A percentile compares a stretch with the other conserved stretches of the same genome.
Evolutionary conservation across 805 yeast genomes (phyloP).

Genomic region (Candida endomychidarum): DNA sequence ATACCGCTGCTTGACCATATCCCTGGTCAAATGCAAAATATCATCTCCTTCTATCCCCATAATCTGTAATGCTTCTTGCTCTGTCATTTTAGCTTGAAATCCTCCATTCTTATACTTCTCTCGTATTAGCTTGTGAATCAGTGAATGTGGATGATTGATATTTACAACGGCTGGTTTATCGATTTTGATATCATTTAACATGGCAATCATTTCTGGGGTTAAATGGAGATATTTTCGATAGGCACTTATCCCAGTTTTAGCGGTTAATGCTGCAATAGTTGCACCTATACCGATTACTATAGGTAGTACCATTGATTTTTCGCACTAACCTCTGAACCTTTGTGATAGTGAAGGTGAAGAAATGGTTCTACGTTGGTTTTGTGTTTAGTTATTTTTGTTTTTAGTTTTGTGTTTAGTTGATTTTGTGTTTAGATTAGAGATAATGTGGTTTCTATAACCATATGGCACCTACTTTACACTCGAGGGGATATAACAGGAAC

Average conservation of each 20-base stretch:
- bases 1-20: constrained; percentile 33
- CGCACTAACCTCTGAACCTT: background rate
- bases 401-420: too few species aligned
- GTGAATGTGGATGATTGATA: constrained; percentile 12
- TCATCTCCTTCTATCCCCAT: constrained; percentile 44
- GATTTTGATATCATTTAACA: constrained; percentile 30
- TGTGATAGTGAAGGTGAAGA: background rate
- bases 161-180: constrained; percentile 6
- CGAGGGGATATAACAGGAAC: too few species aligned
- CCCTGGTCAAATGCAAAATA: constrained; percentile 37
- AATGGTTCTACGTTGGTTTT: too few species aligned
- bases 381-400: too few species aligned
- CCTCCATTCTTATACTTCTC: constrained; percentile 33
- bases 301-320: constrained; percentile 42
- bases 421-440: too few species aligned
- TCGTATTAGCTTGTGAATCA: constrained; percentile 14
- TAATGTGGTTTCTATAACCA: too few species aligned
- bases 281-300: constrained; percentile 55
- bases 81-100: constrained; percentile 40
- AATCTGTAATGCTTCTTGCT: constrained; percentile 40
- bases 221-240: constrained; percentile 28
- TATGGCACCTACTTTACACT: too few species aligned
- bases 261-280: constrained; percentile 50
- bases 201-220: constrained; percentile 38
- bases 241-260: constrained; percentile 30